These are phyloP conservation scores for Colletotrichum navitas DNA, from an alignment of 2,329 filamentous ascomycete species.

Conservation along the genomic window DNA sequence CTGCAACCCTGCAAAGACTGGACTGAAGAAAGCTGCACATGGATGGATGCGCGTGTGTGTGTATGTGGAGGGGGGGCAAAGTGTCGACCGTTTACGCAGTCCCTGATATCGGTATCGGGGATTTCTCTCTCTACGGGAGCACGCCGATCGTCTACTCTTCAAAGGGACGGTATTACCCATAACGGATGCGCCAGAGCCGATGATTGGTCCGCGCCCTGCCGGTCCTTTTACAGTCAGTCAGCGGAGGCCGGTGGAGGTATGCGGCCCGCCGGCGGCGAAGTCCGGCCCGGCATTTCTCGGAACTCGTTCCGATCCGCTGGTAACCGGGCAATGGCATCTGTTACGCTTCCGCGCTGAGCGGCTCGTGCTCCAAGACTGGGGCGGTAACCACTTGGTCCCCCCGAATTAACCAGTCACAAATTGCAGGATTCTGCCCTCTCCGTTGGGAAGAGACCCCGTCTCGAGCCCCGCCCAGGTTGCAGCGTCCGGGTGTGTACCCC, in stretches of 20 bases:
- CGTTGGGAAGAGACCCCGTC: neutral
- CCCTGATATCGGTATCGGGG: neutral
- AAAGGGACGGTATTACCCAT: neutral
- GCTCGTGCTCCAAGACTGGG: neutral
- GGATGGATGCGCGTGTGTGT: neutral
- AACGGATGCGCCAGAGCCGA: neutral
- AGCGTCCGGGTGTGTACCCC: neutral
- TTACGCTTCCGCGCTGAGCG: too few species aligned
- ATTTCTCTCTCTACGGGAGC: neutral
- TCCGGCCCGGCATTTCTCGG: neutral
- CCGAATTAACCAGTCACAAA: neutral
- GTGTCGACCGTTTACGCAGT: neutral
- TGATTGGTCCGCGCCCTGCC: neutral
- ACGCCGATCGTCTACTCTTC: neutral
- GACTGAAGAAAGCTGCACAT: neutral
- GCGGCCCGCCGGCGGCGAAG: neutral
- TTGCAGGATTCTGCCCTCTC: neutral
- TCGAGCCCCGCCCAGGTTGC: too few species aligned
- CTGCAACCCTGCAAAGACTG: neutral
- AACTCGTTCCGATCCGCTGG: neutral
- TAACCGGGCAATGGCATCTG: too few species aligned
- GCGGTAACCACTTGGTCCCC: too few species aligned
- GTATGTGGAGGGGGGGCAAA: neutral
- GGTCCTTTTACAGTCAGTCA: too few species aligned
- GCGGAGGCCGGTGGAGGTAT: neutral